phyloP scores from a whole-genome alignment of 2,329 filamentous ascomycete species.

The Rosellinia necatrix region DNA sequence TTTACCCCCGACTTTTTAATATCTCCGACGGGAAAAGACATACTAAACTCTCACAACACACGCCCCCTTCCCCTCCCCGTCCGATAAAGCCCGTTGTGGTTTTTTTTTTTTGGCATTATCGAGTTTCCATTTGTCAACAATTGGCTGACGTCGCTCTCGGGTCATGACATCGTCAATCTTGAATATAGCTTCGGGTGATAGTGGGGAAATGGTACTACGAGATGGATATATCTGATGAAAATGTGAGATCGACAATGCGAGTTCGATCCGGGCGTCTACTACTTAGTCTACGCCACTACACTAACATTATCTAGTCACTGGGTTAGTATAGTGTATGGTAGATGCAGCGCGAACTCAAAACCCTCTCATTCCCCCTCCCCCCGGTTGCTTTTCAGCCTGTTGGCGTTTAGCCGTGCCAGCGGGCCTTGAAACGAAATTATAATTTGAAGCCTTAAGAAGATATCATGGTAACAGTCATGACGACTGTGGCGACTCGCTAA shows the following conservation, averaged over 20 bases:
- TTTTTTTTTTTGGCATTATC: background rate
- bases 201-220: too few species aligned
- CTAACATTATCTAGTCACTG: too few species aligned
- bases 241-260: constrained; percentile 17
- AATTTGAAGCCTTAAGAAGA: too few species aligned
- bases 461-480: too few species aligned
- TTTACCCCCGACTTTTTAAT: too few species aligned
- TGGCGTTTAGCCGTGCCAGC: background rate
- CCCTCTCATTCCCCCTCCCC: background rate
- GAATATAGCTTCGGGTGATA: constrained; percentile 7
- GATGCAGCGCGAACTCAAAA: constrained; percentile 16
- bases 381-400: background rate
- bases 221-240: constrained; percentile 7
- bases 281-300: constrained; percentile 10
- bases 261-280: constrained; percentile 11
- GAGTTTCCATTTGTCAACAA: background rate
- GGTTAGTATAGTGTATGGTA: too few species aligned
- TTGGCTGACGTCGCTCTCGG: constrained; percentile 11
- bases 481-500: too few species aligned
- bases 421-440: background rate
- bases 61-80: too few species aligned
- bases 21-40: too few species aligned
- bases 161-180: constrained; percentile 22
- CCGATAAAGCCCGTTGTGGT: background rate
- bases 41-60: too few species aligned